phyloP scores from a whole-genome alignment of 108 stramenopile species.

The Cyclotella atomus region DNA sequence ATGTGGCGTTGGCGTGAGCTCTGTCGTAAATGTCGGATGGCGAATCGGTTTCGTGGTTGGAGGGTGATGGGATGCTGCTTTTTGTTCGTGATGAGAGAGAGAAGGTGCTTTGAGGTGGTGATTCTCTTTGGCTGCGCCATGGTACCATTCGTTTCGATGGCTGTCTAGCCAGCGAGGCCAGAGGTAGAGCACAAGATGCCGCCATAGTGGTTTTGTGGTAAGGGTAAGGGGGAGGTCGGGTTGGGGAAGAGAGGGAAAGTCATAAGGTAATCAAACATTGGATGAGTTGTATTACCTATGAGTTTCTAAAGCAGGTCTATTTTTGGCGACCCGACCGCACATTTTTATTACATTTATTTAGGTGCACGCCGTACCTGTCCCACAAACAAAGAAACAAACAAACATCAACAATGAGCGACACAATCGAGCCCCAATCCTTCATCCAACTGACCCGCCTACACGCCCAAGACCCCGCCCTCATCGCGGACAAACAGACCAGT shows the following conservation, averaged over 20 bases:
- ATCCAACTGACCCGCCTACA: slow-evolving; percentile 43
- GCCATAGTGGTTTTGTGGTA: too few relatives aligned
- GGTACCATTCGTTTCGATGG: background rate
- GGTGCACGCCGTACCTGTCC: too few relatives aligned
- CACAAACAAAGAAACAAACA: too few relatives aligned
- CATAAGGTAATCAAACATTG: too few relatives aligned
- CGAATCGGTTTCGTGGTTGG: background rate
- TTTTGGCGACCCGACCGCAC: too few relatives aligned
- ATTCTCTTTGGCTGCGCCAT: too few relatives aligned
- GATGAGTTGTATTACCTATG: too few relatives aligned
- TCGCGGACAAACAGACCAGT: slow-evolving; percentile 32
- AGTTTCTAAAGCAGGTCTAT: too few relatives aligned
- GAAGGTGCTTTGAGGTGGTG: background rate
- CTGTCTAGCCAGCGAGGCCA: background rate
- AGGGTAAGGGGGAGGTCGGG: too few relatives aligned
- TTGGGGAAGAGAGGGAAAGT: too few relatives aligned
- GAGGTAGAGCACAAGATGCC: background rate
- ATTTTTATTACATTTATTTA: too few relatives aligned
- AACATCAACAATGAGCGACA: background rate
- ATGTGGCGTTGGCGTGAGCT: slow-evolving; percentile 13
- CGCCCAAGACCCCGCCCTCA: slow-evolving; percentile 26
- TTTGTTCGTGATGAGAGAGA: background rate
- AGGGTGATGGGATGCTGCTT: slow-evolving; percentile 23
- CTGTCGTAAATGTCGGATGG: slow-evolving; percentile 24
- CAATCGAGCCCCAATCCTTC: slow-evolving; percentile 38